Percentiles rank a stretch among this genome's conserved stretches.
These are phyloP conservation scores for Ophiostoma ulmi DNA, from an alignment of 2,329 filamentous ascomycete genomes.

Conservation along the genomic window DNA sequence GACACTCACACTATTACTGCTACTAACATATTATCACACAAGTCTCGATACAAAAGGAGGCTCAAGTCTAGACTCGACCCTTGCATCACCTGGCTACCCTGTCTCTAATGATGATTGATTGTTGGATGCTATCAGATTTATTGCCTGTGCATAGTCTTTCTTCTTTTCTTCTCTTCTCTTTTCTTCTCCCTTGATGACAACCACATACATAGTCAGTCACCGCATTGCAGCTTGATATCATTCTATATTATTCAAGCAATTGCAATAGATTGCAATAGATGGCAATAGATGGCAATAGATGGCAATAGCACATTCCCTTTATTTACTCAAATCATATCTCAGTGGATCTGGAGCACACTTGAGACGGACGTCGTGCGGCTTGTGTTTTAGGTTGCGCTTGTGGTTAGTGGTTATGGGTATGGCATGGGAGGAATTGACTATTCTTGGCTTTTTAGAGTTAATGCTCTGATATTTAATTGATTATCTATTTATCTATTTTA, in stretches of 20 bases:
- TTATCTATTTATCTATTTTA: background rate
- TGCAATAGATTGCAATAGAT: too few relatives aligned
- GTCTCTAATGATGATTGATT: background rate
- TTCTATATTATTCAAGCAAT: background rate
- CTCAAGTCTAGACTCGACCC: conserved; percentile 6
- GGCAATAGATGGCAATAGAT: too few relatives aligned
- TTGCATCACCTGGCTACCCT: background rate
- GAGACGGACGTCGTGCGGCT: conserved; percentile 33
- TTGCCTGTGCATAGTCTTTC: background rate
- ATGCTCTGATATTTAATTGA: background rate
- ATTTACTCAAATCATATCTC: background rate
- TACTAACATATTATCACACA: background rate
- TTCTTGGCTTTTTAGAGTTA: background rate
- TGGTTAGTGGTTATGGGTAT: conserved; percentile 4
- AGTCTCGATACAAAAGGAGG: background rate
- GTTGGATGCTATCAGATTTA: background rate
- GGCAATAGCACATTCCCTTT: too few relatives aligned
- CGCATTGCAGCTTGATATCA: too few relatives aligned
- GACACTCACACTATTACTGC: too few relatives aligned
- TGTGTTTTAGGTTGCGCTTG: conserved; percentile 30
- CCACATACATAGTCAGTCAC: too few relatives aligned
- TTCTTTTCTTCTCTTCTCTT: background rate
- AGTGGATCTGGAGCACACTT: conserved; percentile 20
- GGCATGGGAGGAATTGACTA: background rate
- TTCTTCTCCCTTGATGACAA: too few relatives aligned